These are phyloP conservation scores for Epichloe coenophiala DNA, from an alignment of 2,329 filamentous ascomycete species.

Conservation along the genomic window DNA sequence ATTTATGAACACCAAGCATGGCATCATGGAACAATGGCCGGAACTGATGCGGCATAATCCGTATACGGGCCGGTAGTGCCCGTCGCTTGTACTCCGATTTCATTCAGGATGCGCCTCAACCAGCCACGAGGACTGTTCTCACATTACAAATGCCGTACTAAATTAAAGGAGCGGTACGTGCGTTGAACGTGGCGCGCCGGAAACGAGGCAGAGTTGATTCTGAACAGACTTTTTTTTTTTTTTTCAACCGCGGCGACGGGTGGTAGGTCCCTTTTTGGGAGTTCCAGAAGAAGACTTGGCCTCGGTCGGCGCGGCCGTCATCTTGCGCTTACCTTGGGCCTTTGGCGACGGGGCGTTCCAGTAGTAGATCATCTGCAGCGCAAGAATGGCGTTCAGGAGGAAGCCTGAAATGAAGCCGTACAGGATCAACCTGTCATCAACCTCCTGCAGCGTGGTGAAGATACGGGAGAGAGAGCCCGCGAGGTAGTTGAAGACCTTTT, in stretches of 20 bases:
- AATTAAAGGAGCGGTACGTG: neutral
- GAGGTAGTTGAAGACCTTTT: conserved; percentile 94
- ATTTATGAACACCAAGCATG: too few species aligned
- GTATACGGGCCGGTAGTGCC: too few species aligned
- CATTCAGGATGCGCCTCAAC: too few species aligned
- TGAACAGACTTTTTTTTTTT: neutral
- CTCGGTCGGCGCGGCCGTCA: conserved; percentile 12
- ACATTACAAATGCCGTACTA: too few species aligned
- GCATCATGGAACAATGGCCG: too few species aligned
- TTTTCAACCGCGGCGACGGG: conserved; percentile 27
- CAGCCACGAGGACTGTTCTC: too few species aligned
- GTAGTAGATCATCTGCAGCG: conserved; percentile 87
- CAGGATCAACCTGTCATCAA: conserved; percentile 89
- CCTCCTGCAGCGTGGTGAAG: conserved; percentile 95
- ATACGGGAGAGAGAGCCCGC: conserved; percentile 84
- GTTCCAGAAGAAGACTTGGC: conserved; percentile 18
- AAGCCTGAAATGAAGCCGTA: conserved; percentile 92
- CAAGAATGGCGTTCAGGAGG: conserved; percentile 74
- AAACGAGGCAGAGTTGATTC: neutral
- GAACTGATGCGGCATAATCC: too few species aligned
- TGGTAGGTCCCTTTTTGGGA: conserved; percentile 29
- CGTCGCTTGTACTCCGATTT: too few species aligned
- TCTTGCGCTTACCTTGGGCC: conserved; percentile 29
- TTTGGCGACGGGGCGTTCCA: conserved; percentile 60
- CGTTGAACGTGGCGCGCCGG: neutral